Evolutionary conservation across 257 asterid genomes (phyloP).

Genomic region (Solanum phureja): DNA sequence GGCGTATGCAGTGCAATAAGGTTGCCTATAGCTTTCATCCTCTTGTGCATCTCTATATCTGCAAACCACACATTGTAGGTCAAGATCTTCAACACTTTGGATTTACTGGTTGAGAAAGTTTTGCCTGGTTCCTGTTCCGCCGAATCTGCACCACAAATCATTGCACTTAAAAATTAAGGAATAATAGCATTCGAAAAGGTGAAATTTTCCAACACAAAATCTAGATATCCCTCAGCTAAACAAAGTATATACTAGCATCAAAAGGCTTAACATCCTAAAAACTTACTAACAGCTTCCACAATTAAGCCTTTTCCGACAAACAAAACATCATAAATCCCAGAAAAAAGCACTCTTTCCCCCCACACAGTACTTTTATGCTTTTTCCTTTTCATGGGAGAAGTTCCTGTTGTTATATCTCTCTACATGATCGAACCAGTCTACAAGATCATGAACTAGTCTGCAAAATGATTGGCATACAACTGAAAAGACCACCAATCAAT

Average conservation of each 20-base stretch:
- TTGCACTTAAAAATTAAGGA: background rate
- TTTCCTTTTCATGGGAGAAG: background rate
- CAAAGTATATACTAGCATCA: background rate
- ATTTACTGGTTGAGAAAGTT: constrained; percentile 8
- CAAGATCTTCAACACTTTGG: constrained; percentile 55
- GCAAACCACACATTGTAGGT: constrained; percentile 93
- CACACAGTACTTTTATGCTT: background rate
- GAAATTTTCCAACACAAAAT: background rate
- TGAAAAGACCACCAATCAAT: background rate
- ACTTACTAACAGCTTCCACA: background rate
- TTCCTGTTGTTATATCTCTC: background rate
- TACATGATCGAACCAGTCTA: background rate
- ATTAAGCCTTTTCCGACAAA: background rate
- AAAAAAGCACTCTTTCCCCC: background rate
- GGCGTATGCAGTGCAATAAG: constrained; percentile 76
- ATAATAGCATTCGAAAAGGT: background rate
- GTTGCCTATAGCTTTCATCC: constrained; percentile 73
- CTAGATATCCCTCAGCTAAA: background rate
- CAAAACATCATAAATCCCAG: background rate
- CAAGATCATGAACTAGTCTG: background rate
- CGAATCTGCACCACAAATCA: background rate
- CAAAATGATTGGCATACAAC: background rate
- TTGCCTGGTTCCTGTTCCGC: constrained; percentile 20
- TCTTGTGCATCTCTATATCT: constrained; percentile 59
- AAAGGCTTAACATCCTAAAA: background rate